These are phyloP conservation scores for Tuber melanosporum DNA, from an alignment of 495 filamentous ascomycete species.

Conservation along the genomic window DNA sequence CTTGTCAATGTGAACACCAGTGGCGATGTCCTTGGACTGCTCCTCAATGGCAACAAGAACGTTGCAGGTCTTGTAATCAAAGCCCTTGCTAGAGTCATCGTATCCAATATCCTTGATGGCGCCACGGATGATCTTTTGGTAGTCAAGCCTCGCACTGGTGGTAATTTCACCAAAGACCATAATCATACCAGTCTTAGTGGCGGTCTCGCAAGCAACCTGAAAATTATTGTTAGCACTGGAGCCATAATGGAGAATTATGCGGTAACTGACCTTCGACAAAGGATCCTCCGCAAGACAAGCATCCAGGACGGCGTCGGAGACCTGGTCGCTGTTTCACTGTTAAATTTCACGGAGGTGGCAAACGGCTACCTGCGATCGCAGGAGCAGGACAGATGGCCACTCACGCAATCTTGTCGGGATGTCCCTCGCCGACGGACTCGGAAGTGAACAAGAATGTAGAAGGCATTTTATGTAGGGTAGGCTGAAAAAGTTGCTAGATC, in stretches of 20 bases:
- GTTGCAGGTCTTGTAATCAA: constrained; percentile 99
- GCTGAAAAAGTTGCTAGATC: constrained; percentile 4
- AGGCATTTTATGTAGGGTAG: constrained; percentile 22
- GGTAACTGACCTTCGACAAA: constrained; percentile 68
- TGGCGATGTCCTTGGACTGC: constrained; percentile 97
- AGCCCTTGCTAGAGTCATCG: constrained; percentile 92
- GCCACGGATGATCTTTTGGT: constrained; percentile 92
- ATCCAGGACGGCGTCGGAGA: constrained; percentile 97
- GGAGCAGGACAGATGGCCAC: constrained; percentile 38
- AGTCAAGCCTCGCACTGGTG: constrained; percentile 89
- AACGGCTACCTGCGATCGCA: background rate
- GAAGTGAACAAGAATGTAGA: constrained; percentile 95
- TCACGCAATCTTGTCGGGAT: constrained; percentile 93
- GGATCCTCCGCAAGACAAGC: constrained; percentile 90
- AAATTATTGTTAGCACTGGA: background rate
- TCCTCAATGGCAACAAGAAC: constrained; percentile 98
- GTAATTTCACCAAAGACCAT: constrained; percentile 99
- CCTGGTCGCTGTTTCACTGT: constrained; percentile 64
- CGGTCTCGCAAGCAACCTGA: constrained; percentile 88
- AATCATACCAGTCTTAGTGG: constrained; percentile 99
- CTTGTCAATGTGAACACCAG: constrained; percentile 94
- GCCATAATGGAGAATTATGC: background rate
- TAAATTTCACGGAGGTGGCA: constrained; percentile 14
- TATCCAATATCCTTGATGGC: constrained; percentile 98
- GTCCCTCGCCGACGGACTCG: constrained; percentile 95